phyloP scores from a whole-genome alignment of 164 flowering plant genomes.

The Annona squamosa region DNA sequence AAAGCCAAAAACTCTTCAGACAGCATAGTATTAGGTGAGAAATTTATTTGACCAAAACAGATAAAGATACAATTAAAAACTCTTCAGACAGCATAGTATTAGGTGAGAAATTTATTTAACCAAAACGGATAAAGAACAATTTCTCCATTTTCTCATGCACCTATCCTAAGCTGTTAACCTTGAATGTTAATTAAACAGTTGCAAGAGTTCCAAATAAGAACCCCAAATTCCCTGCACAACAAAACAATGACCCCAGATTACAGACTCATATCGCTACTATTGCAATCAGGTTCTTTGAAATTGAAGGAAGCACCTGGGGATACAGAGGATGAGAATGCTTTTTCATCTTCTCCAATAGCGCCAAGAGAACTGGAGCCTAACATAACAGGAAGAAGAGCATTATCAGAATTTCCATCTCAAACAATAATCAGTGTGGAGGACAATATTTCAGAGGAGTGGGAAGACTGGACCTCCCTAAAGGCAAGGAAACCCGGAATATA shows the following conservation, averaged over 20 bases:
- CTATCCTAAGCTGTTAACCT: neutral
- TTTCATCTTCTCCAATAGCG: slow-evolving; percentile 67
- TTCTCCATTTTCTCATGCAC: neutral
- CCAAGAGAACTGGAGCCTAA: slow-evolving; percentile 77
- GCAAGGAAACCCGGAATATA: slow-evolving; percentile 91
- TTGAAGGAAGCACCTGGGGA: slow-evolving; percentile 55
- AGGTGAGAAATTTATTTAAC: neutral
- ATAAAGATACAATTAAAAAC: neutral
- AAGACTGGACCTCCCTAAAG: slow-evolving; percentile 66
- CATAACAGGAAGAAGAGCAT: neutral
- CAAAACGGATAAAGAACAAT: neutral
- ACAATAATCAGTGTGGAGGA: neutral
- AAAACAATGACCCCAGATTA: neutral
- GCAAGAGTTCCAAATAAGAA: neutral
- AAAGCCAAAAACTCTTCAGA: neutral
- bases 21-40: no score
- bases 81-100: no score
- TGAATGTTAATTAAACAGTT: neutral
- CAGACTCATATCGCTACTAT: neutral
- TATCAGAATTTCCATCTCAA: neutral
- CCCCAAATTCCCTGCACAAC: neutral
- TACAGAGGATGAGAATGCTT: slow-evolving; percentile 31
- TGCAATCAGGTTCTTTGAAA: neutral
- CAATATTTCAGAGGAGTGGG: neutral
- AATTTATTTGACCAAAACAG: neutral